phyloP scores from a whole-genome alignment of 768 basidiomycete genomes.

The Termitomyces sp. region DNA sequence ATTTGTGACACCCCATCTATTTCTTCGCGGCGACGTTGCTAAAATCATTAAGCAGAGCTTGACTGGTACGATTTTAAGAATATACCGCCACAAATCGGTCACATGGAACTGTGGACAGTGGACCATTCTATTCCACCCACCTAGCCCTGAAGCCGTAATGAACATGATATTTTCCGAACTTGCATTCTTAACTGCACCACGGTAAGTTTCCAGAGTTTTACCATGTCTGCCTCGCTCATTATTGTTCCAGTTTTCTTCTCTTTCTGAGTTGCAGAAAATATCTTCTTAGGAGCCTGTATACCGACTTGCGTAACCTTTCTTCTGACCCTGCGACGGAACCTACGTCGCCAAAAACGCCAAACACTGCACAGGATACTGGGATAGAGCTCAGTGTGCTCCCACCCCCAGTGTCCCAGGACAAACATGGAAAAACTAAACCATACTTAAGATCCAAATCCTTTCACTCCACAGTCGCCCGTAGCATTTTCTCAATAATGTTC shows the following conservation, averaged over 20 bases:
- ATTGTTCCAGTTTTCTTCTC: slow-evolving; percentile 34
- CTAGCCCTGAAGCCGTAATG: not conserved
- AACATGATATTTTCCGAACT: slow-evolving; percentile 8
- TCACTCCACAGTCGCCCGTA: slow-evolving; percentile 54
- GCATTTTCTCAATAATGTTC: slow-evolving; percentile 65
- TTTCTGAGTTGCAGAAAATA: slow-evolving; percentile 59
- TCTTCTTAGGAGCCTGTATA: slow-evolving; percentile 53
- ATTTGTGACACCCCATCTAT: not conserved
- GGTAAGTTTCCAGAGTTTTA: slow-evolving; percentile 1
- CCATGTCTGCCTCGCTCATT: not conserved
- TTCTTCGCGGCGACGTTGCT: not conserved
- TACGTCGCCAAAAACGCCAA: slow-evolving; percentile 15
- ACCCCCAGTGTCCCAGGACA: slow-evolving; percentile 27
- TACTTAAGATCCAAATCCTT: slow-evolving; percentile 17
- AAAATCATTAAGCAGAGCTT: not conserved
- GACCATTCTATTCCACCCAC: not conserved
- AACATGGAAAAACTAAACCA: slow-evolving; percentile 14
- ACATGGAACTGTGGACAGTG: not conserved
- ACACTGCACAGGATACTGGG: slow-evolving; percentile 17
- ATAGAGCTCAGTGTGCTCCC: slow-evolving; percentile 38
- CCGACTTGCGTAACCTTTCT: slow-evolving; percentile 48
- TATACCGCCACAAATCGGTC: not conserved
- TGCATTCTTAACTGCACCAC: slow-evolving; percentile 3
- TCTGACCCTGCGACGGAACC: slow-evolving; percentile 19
- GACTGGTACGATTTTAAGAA: not conserved